Conservation (phyloP, 495 filamentous ascomycete species). For the Melanomma pulvis-pyrius region DNA sequence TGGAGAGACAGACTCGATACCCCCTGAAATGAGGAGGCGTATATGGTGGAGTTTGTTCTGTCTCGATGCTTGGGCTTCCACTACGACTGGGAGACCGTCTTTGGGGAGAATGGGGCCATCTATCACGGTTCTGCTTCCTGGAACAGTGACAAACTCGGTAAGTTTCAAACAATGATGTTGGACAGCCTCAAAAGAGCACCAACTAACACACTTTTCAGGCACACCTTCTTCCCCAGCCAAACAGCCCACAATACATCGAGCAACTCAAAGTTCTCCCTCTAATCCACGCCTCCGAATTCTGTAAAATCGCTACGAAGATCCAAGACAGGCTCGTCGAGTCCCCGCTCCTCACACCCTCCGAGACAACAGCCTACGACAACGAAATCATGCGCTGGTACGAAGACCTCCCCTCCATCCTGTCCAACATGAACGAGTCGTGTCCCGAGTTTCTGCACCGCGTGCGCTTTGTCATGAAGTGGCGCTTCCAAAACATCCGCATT, state of each 20-base stretch:
- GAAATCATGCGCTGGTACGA: conserved; percentile 74
- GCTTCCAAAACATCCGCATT: conserved; percentile 77
- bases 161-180: background rate
- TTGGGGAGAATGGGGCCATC: conserved; percentile 74
- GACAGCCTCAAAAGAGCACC: background rate
- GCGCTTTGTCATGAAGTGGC: conserved; percentile 79
- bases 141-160: conserved; percentile 51
- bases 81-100: conserved; percentile 75
- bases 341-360: conserved; percentile 65
- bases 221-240: conserved; percentile 11
- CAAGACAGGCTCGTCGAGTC: conserved; percentile 74
- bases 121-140: conserved; percentile 72
- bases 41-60: conserved; percentile 84
- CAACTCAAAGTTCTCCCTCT: conserved; percentile 67
- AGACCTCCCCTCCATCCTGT: conserved; percentile 68
- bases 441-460: conserved; percentile 70
- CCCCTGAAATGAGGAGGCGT: conserved; percentile 66
- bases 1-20: conserved; percentile 38
- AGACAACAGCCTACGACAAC: conserved; percentile 65
- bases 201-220: conserved; percentile 18
- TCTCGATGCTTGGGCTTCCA: conserved; percentile 77
- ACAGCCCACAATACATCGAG: conserved; percentile 48
- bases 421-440: conserved; percentile 63
- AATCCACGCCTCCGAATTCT: conserved; percentile 78
- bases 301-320: conserved; percentile 75